Conservation (phyloP, 352 stramenopile species). For the Pythium folliculosum region DNA sequence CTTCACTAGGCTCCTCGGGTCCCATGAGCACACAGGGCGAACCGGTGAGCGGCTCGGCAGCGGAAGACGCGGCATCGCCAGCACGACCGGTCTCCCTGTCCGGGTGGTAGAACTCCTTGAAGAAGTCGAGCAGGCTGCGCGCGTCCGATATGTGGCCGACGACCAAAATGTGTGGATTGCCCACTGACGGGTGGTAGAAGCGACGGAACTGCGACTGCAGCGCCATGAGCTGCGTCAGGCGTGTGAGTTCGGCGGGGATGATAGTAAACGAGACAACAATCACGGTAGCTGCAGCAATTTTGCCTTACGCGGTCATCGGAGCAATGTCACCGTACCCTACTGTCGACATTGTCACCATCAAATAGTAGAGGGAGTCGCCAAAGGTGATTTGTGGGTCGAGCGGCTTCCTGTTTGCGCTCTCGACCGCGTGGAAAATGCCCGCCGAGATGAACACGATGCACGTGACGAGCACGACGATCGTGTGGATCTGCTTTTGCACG, state of each 20-base stretch:
- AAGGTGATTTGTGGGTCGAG: conserved; percentile 43
- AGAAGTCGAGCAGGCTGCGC: conserved; percentile 56
- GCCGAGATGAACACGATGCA: conserved; percentile 70
- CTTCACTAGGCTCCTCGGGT: conserved; percentile 51
- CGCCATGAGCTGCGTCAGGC: conserved; percentile 55
- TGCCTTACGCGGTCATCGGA: conserved; percentile 42
- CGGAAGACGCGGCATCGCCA: neutral
- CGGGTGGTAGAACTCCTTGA: conserved; percentile 64
- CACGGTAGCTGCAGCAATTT: conserved; percentile 43
- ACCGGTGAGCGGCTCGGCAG: conserved; percentile 39
- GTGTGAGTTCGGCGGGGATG: conserved; percentile 53
- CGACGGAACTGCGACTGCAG: conserved; percentile 68
- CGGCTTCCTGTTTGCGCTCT: conserved; percentile 33
- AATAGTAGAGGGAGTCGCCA: conserved; percentile 60
- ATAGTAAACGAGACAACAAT: conserved; percentile 65
- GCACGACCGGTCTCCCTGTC: conserved; percentile 36
- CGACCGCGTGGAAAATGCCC: conserved; percentile 58
- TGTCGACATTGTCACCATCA: conserved; percentile 88
- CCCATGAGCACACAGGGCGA: conserved; percentile 59
- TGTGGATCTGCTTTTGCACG: conserved; percentile 68
- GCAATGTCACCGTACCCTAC: conserved; percentile 88
- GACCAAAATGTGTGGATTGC: conserved; percentile 58
- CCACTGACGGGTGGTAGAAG: conserved; percentile 50
- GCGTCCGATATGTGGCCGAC: conserved; percentile 57
- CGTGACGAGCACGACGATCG: conserved; percentile 60